Base-by-base conservation (phyloP, 192 early-diverging fungal genomes). In the Mortierella hygrophila region DNA sequence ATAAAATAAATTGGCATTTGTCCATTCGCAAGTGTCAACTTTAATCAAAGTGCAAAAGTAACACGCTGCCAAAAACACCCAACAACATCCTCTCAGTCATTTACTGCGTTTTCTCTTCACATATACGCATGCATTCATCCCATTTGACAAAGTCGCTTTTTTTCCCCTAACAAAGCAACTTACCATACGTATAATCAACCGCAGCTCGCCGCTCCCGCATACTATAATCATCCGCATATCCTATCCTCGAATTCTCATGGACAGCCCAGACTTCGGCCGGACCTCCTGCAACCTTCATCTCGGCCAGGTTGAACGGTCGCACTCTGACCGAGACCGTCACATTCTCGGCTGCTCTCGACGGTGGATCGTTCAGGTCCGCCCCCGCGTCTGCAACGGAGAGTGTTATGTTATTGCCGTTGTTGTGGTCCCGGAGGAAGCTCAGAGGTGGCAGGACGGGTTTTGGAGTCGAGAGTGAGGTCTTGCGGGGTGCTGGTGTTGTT, bases 261-360 rank as follows among this genome's bases (percentile, higher is more conserved):
- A 91, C 71, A 9, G 88, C 72, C 88, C 89, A 90, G 23, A 82
- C 72, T 41, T 90, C 88, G 16, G 85, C 73, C 26, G 89, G 82
- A 5, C 88, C 79, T 11, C 89, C 70, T 4, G 73, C 68, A 11
- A 75, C 82, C 21, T 80, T 82, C 68, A 89, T 73, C 82, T 96
- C 95, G 26, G 89, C 86, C 21, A 88, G 81, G 47, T 91, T 94
- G 20, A 93, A 90, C 29, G 95, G 95, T 49, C 95, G 89, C 42
- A 94, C 88, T 49, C 95, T 91, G 52, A 96, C 93, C n/a, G 93
- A 91, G 42, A 96, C 95, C 40, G 93, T 93, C 15, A 96, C 88
- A 81, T 90, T 91, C 76, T 93, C 83, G 44, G 83, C 83, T 18
- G 63, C 47, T 29, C 74, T 11, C 37, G 40, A 60, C 32, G 71